Conservation (phyloP, 805 yeast genomes). For the Saturnispora mendoncae region DNA sequence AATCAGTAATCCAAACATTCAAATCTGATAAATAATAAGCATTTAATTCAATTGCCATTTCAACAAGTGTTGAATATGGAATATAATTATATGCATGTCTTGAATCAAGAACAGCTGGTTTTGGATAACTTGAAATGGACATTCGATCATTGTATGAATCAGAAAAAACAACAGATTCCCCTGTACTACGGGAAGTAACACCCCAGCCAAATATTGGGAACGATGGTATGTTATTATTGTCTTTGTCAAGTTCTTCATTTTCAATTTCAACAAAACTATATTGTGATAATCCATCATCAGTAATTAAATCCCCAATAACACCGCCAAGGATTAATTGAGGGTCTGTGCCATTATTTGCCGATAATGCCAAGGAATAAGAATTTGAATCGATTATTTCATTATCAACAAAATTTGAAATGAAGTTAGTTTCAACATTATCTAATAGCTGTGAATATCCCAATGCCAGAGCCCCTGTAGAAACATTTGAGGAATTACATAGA, state of each 20-base stretch:
- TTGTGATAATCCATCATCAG: slow-evolving; percentile 36
- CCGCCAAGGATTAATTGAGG: slow-evolving; percentile 49
- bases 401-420: slow-evolving; percentile 29
- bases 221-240: slow-evolving; percentile 29
- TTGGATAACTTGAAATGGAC: slow-evolving; percentile 28
- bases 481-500: slow-evolving; percentile 30
- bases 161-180: slow-evolving; percentile 22
- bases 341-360: slow-evolving; percentile 19
- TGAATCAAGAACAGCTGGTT: slow-evolving; percentile 54
- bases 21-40: slow-evolving; percentile 46
- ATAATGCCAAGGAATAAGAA: slow-evolving; percentile 37
- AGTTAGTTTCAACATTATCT: slow-evolving; percentile 19
- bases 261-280: slow-evolving; percentile 42
- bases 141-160: slow-evolving; percentile 35
- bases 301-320: slow-evolving; percentile 38
- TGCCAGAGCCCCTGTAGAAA: slow-evolving; percentile 38
- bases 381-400: slow-evolving; percentile 28
- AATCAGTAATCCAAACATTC: slow-evolving; percentile 53
- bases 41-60: slow-evolving; percentile 59
- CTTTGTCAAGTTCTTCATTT: slow-evolving; percentile 14
- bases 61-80: slow-evolving; percentile 49
- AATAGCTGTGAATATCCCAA: slow-evolving; percentile 24
- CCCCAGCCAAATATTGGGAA: slow-evolving; percentile 39
- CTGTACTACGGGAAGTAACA: slow-evolving; percentile 28
- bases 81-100: slow-evolving; percentile 40